A percentile compares a stretch with the other conserved stretches of the same genome.
Evolutionary conservation across 2,329 filamentous ascomycete species (phyloP).

Genomic region (Trichoderma koningii): DNA sequence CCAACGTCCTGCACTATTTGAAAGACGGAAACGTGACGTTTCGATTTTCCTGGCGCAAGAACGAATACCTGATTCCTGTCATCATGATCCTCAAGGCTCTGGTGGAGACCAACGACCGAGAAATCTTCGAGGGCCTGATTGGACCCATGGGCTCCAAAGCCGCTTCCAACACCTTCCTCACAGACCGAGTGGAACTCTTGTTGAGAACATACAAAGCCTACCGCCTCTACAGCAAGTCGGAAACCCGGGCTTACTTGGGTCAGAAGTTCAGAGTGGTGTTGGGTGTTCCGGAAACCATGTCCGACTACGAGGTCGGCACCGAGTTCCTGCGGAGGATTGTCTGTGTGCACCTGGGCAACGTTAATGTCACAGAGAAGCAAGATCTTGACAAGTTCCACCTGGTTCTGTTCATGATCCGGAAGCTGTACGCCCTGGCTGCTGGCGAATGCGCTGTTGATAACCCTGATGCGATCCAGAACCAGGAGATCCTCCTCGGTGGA

Average conservation of each 20-base stretch:
- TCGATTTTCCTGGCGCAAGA: conserved; percentile 96
- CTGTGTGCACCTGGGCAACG: conserved; percentile 85
- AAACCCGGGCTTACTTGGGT: conserved; percentile 84
- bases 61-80: conserved; percentile 91
- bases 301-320: conserved; percentile 84
- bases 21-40: conserved; percentile 96
- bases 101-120: conserved; percentile 91
- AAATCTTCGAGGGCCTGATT: conserved; percentile 93
- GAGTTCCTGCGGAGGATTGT: conserved; percentile 91
- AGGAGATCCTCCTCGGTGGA: conserved; percentile 90
- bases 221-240: conserved; percentile 74
- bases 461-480: conserved; percentile 93
- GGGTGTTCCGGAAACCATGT: conserved; percentile 78
- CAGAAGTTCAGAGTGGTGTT: conserved; percentile 89
- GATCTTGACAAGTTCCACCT: conserved; percentile 92
- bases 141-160: conserved; percentile 75
- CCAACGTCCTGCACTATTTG: conserved; percentile 94
- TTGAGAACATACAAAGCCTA: conserved; percentile 93
- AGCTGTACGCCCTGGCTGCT: conserved; percentile 89
- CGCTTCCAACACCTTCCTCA: conserved; percentile 86
- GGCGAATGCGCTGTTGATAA: conserved; percentile 94
- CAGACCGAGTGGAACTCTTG: conserved; percentile 88
- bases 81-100: conserved; percentile 97
- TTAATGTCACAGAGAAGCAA: conserved; percentile 79
- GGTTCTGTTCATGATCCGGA: conserved; percentile 93